A percentile compares a stretch with the other conserved stretches of the same genome.
Conservation (phyloP, 75 land plant genomes). For the Larix kaempferi region DNA sequence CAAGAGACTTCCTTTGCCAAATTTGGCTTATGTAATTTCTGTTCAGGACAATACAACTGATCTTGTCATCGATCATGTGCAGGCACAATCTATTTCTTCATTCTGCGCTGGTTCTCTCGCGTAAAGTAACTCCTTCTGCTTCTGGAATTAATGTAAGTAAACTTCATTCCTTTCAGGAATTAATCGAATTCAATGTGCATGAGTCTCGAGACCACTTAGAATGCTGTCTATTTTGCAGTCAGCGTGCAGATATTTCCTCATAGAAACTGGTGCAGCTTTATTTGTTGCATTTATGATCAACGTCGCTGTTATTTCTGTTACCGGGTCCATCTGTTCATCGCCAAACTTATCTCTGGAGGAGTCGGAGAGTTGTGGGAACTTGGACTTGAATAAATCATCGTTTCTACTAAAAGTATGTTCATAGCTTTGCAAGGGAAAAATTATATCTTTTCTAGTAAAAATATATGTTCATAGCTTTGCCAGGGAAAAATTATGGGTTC, state of each 20-base stretch:
- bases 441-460: too few species aligned
- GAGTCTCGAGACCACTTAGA: neutral
- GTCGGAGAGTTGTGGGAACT: slow-evolving; percentile 29
- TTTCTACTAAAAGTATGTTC: too few species aligned
- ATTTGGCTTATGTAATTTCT: neutral
- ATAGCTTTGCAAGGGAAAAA: too few species aligned
- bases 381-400: slow-evolving; percentile 63
- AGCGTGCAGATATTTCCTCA: slow-evolving; percentile 53
- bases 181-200: neutral
- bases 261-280: slow-evolving; percentile 69
- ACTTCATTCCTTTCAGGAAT: neutral
- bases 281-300: slow-evolving; percentile 63
- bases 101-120: slow-evolving; percentile 85
- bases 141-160: slow-evolving; percentile 68
- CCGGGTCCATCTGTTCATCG: slow-evolving; percentile 53
- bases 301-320: slow-evolving; percentile 60
- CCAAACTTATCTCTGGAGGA: slow-evolving; percentile 24
- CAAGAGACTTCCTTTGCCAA: neutral
- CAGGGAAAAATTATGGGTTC: too few species aligned
- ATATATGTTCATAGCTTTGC: too few species aligned
- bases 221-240: slow-evolving; percentile 25
- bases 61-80: neutral
- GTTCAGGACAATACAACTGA: too few species aligned
- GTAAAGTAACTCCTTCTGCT: slow-evolving; percentile 68
- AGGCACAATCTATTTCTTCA: slow-evolving; percentile 94